Percentiles rank a stretch among this genome's conserved stretches.
Conservation (phyloP, 1,139 yeast genomes). For the Debaryomyces psychrophilus region DNA sequence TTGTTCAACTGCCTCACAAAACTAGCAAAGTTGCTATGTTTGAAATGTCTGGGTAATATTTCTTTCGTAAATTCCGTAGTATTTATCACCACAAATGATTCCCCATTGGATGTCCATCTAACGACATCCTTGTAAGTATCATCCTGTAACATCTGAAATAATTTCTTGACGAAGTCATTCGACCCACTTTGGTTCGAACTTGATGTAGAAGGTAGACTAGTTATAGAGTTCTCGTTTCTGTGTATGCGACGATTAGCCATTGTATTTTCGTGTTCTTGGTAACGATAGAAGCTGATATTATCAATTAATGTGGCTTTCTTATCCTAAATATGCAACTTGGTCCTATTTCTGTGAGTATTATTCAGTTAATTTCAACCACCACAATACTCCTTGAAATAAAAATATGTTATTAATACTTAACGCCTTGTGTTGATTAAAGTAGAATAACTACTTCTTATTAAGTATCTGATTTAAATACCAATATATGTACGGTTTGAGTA, state of each 20-base stretch:
- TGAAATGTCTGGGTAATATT: constrained; percentile 86
- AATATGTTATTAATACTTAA: background rate
- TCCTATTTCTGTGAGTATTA: background rate
- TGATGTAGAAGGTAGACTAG: constrained; percentile 21
- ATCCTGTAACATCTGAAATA: constrained; percentile 83
- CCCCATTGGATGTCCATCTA: constrained; percentile 82
- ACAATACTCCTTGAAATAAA: background rate
- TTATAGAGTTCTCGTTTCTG: constrained; percentile 14
- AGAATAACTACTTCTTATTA: background rate
- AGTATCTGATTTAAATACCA: background rate
- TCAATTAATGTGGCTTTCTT: background rate
- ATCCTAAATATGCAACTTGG: background rate
- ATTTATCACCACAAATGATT: constrained; percentile 84
- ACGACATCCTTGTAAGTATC: constrained; percentile 74
- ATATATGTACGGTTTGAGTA: background rate
- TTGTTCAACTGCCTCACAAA: constrained; percentile 94
- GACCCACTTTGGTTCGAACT: constrained; percentile 50
- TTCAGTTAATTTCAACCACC: background rate
- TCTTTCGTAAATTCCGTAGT: constrained; percentile 86
- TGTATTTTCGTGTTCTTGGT: background rate
- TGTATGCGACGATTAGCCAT: constrained; percentile 10
- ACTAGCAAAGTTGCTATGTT: constrained; percentile 90
- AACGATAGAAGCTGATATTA: background rate
- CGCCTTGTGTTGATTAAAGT: background rate
- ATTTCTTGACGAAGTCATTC: constrained; percentile 75